These are phyloP conservation scores for Aspergillus ochraceus DNA, from an alignment of 2,329 filamentous ascomycete genomes.

Conservation along the genomic window DNA sequence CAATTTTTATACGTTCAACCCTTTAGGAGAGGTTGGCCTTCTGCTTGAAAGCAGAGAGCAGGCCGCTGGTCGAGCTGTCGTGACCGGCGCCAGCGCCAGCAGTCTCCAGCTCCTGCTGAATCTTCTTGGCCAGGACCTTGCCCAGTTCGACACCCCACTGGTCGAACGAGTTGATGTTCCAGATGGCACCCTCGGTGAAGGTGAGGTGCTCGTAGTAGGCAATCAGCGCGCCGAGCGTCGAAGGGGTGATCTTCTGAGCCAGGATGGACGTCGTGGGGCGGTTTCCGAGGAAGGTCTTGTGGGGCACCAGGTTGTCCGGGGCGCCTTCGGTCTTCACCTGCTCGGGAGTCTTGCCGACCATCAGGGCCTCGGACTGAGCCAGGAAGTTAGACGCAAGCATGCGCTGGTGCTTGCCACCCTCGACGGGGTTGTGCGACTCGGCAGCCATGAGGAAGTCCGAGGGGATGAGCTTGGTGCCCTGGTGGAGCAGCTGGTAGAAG, in stretches of 20 bases:
- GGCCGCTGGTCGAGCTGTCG: constrained; percentile 82
- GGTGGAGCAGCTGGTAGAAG: constrained; percentile 99
- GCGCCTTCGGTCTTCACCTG: constrained; percentile 51
- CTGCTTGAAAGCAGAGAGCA: constrained; percentile 92
- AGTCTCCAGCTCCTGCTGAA: constrained; percentile 77
- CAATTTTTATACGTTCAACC: constrained; percentile 11
- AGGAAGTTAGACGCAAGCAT: constrained; percentile 55
- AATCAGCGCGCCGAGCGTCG: constrained; percentile 89
- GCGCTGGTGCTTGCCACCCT: constrained; percentile 87
- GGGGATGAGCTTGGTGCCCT: constrained; percentile 98
- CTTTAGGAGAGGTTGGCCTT: constrained; percentile 49
- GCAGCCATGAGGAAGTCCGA: constrained; percentile 97
- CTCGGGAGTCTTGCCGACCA: constrained; percentile 55
- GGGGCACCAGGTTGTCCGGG: constrained; percentile 67
- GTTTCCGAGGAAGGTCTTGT: constrained; percentile 99
- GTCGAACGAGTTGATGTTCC: constrained; percentile 99
- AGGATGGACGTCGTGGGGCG: constrained; percentile 94
- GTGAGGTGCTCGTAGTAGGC: constrained; percentile 99
- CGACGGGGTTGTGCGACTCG: constrained; percentile 93
- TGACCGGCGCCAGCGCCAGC: constrained; percentile 71
- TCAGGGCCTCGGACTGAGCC: constrained; percentile 51
- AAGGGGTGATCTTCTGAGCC: constrained; percentile 89
- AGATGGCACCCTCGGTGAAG: constrained; percentile 94
- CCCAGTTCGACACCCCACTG: constrained; percentile 99
- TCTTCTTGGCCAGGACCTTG: constrained; percentile 93